A percentile compares a stretch with the other conserved stretches of the same genome.
These are phyloP conservation scores for Aphanomyces cochlioides DNA, from an alignment of 352 stramenopile genomes.

Conservation along the genomic window DNA sequence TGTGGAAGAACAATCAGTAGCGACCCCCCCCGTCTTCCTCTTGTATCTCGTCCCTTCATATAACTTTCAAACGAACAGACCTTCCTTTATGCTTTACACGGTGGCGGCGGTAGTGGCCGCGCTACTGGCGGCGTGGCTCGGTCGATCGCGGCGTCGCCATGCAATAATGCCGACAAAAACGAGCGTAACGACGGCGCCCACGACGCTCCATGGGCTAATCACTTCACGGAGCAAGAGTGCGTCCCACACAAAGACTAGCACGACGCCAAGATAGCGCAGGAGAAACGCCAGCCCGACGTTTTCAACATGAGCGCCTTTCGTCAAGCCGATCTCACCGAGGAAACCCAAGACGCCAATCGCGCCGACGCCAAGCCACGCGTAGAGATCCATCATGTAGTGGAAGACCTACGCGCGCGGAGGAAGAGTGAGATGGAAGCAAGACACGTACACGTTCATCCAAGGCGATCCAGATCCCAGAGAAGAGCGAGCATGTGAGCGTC, in stretches of 20 bases:
- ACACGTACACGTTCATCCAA: conserved; percentile 37
- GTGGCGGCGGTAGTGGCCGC: no score
- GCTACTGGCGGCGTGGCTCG: no score
- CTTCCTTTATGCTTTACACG: not conserved
- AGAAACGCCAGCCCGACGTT: conserved; percentile 42
- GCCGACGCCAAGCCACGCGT: not conserved
- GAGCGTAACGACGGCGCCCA: conserved; percentile 41
- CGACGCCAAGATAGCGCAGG: conserved; percentile 44
- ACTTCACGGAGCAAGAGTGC: conserved; percentile 35
- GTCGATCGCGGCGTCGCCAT: not conserved
- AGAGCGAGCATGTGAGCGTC: conserved; percentile 54
- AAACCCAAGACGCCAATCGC: conserved; percentile 39
- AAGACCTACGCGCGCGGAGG: not conserved
- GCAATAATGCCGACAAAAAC: conserved; percentile 30
- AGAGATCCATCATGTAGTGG: not conserved
- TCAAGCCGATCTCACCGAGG: conserved; percentile 41
- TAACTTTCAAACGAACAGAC: no score
- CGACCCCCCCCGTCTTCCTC: no score
- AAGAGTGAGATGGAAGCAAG: not conserved
- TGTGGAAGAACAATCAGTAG: conserved; percentile 95
- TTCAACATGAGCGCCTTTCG: conserved; percentile 41
- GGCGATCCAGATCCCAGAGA: conserved; percentile 50
- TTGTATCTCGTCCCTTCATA: no score
- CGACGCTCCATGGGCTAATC: conserved; percentile 34
- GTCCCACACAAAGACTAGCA: conserved; percentile 45